Base-by-base conservation (phyloP, 176 grass and related monocot species). In the Stipa capillata region DNA sequence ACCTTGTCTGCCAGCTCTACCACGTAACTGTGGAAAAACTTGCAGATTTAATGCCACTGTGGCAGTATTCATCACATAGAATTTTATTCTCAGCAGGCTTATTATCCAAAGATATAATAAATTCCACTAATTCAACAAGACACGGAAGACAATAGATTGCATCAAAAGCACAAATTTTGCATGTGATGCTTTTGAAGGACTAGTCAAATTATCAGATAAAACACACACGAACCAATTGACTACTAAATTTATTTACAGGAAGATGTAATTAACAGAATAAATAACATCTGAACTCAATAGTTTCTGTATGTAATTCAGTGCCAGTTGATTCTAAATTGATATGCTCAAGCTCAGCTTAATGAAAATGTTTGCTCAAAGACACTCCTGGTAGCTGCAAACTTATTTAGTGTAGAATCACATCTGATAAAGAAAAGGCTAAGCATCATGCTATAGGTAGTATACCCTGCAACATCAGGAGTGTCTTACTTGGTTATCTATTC, bases 401-500 rank as follows among this genome's bases (percentile, higher is more conserved):
- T 72, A 36, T 65, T 55, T 65, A 74, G 29, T 28, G 6, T 29
- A 60, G 39, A 65, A 65, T 27, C 27, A 11, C 39, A 65, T 49
- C 48, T 27, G 35, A 72, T 31, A 72, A 13, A 77, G n/a, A 74
- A 76, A 51, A 65, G 21, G 54, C 15, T 54, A 77, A 71, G 36
- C 45, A 78, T 37, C 37, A 67, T 33, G 24, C 31, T 37, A 32
- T 24, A 79, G 40, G 2, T 49, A 72, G 24, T 67, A 66, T 16
- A 16, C 37, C 32, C 2, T 72, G 53, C 14, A 57, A 67, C 25
- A 61, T 78, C 47, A 81, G 27, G 11, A 77, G 32, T 60, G 85
- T 89, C 77, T 90, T 90, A 94, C 92, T 80, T 97, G 95, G 80
- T 97, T 97, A 92, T 97, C 95, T 77, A 97, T 97, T 74, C 89